Conservation (phyloP, 495 filamentous ascomycete species). For the Staphylotrichum tortipilum region DNA sequence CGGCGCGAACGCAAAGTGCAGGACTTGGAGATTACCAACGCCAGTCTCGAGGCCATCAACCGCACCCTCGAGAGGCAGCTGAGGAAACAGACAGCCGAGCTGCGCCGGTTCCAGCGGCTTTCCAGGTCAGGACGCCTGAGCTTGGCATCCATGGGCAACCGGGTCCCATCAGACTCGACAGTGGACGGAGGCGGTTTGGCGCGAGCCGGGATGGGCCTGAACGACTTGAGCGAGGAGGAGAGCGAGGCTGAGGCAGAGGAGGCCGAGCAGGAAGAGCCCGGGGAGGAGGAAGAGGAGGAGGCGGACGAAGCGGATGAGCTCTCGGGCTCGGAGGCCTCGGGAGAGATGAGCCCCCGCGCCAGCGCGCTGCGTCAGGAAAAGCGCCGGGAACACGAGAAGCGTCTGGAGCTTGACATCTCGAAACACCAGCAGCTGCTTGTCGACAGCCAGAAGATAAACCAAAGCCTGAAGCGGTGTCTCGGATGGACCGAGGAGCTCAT, state of each 20-base stretch:
- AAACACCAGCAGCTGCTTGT: conserved; percentile 81
- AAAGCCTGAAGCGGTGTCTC: conserved; percentile 80
- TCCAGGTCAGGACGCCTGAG: conserved; percentile 69
- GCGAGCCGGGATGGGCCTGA: conserved; percentile 27
- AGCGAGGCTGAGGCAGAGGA: conserved; percentile 30
- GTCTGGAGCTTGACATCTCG: conserved; percentile 70
- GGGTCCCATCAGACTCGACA: conserved; percentile 21
- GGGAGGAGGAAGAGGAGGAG: conserved; percentile 30
- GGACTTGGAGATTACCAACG: conserved; percentile 97
- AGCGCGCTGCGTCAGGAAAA: conserved; percentile 32
- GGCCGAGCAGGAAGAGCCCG: conserved; percentile 26
- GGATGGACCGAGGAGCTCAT: conserved; percentile 84
- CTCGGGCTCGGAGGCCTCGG: conserved; percentile 37
- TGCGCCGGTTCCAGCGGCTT: conserved; percentile 73
- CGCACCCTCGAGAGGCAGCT: conserved; percentile 84
- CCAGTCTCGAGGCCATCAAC: conserved; percentile 94
- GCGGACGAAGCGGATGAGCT: conserved; percentile 35
- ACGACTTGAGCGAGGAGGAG: conserved; percentile 48
- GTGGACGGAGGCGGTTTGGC: conserved; percentile 23
- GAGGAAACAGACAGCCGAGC: conserved; percentile 79
- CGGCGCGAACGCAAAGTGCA: conserved; percentile 89
- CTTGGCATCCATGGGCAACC: conserved; percentile 19
- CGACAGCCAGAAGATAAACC: conserved; percentile 89
- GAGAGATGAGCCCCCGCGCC: conserved; percentile 38
- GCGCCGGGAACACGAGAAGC: conserved; percentile 61